Evolutionary conservation across 257 asterid species (phyloP).

Genomic region (Phtheirospermum japonicum): DNA sequence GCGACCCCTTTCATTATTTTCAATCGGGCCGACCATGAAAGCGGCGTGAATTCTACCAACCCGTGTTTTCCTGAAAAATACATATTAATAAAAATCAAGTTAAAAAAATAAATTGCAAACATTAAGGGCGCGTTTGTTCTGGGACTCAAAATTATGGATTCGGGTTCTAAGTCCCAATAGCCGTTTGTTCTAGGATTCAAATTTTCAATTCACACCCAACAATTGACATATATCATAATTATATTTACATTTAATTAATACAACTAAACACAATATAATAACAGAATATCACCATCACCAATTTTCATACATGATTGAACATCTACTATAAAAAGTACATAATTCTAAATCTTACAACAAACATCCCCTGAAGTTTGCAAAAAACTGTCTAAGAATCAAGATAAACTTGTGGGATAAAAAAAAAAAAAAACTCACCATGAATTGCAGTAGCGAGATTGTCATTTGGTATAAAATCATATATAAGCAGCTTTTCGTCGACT

Average conservation of each 20-base stretch:
- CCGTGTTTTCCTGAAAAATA: conserved; percentile 74
- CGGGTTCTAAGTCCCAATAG: too few species aligned
- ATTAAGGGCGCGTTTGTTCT: too few species aligned
- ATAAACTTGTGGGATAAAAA: not conserved
- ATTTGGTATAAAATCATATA: conserved; percentile 70
- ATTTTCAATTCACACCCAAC: too few species aligned
- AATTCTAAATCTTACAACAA: not conserved
- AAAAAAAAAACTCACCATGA: conserved; percentile 53
- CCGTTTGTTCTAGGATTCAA: too few species aligned
- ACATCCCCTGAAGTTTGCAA: too few species aligned
- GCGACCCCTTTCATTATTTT: conserved; percentile 87
- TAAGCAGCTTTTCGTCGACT: conserved; percentile 82
- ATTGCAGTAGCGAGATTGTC: conserved; percentile 80
- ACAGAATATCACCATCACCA: too few species aligned
- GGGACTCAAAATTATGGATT: too few species aligned
- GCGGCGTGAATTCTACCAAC: conserved; percentile 56
- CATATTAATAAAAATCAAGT: not conserved
- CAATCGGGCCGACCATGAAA: conserved; percentile 66
- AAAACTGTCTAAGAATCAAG: not conserved
- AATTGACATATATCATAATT: too few species aligned
- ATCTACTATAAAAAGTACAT: too few species aligned
- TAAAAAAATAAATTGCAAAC: not conserved
- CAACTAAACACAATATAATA: too few species aligned
- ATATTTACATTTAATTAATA: too few species aligned
- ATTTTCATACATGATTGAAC: too few species aligned